Percentiles rank a stretch among this genome's conserved stretches.
phyloP scores from a whole-genome alignment of 306 rosid species.

The Gleditsia sinensis region DNA sequence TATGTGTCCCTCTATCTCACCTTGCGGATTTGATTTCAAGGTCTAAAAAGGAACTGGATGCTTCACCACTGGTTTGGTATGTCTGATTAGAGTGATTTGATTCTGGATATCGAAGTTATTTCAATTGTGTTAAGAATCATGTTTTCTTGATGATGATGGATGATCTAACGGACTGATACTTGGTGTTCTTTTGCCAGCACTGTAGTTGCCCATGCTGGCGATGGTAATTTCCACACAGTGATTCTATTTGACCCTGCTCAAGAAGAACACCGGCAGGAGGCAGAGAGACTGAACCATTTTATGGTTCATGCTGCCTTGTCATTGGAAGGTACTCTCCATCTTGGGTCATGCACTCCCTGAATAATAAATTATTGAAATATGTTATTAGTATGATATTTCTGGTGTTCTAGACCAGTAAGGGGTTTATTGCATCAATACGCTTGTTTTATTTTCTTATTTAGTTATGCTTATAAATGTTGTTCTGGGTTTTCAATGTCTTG shows the following conservation, averaged over 20 bases:
- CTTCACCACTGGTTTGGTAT: slow-evolving; percentile 83
- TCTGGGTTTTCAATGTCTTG: slow-evolving; percentile 19
- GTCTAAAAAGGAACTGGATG: slow-evolving; percentile 81
- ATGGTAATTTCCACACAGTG: slow-evolving; percentile 90
- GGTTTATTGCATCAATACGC: neutral
- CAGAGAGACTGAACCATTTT: slow-evolving; percentile 77
- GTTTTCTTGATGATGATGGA: slow-evolving; percentile 18
- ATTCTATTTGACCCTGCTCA: slow-evolving; percentile 76
- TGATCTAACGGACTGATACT: slow-evolving; percentile 21
- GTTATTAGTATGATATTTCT: slow-evolving; percentile 2
- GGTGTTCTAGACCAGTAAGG: neutral
- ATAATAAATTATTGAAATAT: slow-evolving; percentile 13
- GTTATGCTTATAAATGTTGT: neutral
- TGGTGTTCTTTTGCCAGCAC: slow-evolving; percentile 59
- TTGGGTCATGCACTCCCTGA: neutral
- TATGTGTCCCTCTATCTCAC: slow-evolving; percentile 89
- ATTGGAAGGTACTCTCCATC: slow-evolving; percentile 67
- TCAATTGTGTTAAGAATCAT: slow-evolving; percentile 18
- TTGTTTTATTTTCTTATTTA: neutral
- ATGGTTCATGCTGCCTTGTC: slow-evolving; percentile 89
- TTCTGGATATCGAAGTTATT: slow-evolving; percentile 14
- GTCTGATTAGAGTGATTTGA: slow-evolving; percentile 33
- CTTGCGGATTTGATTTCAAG: slow-evolving; percentile 84
- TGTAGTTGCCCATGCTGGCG: slow-evolving; percentile 94
- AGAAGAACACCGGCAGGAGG: slow-evolving; percentile 75